These are phyloP conservation scores for Cucurbita pepo DNA, from an alignment of 306 rosid genomes.

Conservation along the genomic window DNA sequence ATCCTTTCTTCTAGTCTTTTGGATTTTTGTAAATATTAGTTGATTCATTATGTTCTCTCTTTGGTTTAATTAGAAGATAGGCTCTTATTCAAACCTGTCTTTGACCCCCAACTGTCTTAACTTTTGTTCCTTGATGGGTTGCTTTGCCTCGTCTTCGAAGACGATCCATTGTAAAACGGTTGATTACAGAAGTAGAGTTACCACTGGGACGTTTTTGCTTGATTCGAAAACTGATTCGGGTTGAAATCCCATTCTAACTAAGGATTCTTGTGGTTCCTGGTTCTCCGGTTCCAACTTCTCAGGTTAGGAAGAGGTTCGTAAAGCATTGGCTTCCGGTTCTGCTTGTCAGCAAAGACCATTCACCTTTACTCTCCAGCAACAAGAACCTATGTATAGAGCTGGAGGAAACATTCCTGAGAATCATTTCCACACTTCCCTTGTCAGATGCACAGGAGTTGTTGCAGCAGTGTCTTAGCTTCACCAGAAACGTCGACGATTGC, in stretches of 20 bases:
- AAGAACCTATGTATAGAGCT: conserved; percentile 50
- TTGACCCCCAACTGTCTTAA: background rate
- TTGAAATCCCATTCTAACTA: no score
- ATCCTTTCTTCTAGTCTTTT: background rate
- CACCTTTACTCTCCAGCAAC: conserved; percentile 52
- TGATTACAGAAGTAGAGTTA: background rate
- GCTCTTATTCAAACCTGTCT: background rate
- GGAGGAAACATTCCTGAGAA: conserved; percentile 66
- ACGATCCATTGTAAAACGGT: background rate
- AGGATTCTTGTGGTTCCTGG: no score
- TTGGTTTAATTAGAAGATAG: background rate
- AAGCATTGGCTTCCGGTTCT: conserved; percentile 88
- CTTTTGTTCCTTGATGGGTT: background rate
- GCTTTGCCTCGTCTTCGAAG: background rate
- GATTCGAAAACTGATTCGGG: background rate
- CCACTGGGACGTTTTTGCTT: background rate
- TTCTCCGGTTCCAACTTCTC: background rate
- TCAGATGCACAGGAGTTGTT: conserved; percentile 74
- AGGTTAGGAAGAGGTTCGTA: conserved; percentile 86
- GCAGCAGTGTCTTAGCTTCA: conserved; percentile 78
- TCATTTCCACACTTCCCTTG: conserved; percentile 84
- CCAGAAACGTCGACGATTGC: conserved; percentile 74
- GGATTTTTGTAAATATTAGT: background rate
- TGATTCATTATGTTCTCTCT: background rate
- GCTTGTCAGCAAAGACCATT: conserved; percentile 66